Evolutionary conservation across 179 eudicot genomes (phyloP).

Genomic region (Actinidia chinensis): DNA sequence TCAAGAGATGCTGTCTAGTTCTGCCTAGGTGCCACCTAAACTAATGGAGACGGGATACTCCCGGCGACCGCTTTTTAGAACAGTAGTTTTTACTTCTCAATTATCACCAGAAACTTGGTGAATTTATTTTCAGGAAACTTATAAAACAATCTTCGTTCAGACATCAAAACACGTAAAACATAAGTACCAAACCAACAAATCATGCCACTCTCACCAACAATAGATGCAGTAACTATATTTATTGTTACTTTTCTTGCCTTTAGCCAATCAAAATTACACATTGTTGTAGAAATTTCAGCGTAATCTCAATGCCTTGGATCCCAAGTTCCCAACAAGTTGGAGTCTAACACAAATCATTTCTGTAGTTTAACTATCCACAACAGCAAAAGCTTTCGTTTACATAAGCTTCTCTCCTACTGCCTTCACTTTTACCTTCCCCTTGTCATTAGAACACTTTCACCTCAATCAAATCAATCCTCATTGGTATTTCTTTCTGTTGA

Average conservation of each 20-base stretch:
- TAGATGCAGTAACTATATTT: background rate
- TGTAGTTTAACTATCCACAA: background rate
- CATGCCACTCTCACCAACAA: background rate
- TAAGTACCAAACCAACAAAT: background rate
- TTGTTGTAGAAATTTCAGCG: background rate
- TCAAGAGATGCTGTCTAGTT: no score
- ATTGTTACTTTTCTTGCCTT: background rate
- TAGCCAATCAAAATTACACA: background rate
- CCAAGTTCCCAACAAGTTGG: background rate
- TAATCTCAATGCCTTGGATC: background rate
- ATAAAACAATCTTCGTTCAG: background rate
- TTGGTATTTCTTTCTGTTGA: background rate
- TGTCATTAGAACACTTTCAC: background rate
- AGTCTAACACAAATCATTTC: background rate
- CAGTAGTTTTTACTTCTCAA: no score
- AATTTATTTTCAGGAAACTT: background rate
- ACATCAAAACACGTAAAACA: background rate
- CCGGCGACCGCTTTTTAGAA: no score
- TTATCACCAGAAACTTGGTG: background rate
- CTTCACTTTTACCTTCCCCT: background rate
- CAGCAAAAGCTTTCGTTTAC: background rate
- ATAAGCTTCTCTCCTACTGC: background rate
- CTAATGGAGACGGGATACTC: no score
- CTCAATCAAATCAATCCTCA: background rate
- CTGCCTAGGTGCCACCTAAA: no score